These are phyloP conservation scores for Lecanicillium sp. DNA, from an alignment of 2,329 filamentous ascomycete genomes.

Conservation along the genomic window DNA sequence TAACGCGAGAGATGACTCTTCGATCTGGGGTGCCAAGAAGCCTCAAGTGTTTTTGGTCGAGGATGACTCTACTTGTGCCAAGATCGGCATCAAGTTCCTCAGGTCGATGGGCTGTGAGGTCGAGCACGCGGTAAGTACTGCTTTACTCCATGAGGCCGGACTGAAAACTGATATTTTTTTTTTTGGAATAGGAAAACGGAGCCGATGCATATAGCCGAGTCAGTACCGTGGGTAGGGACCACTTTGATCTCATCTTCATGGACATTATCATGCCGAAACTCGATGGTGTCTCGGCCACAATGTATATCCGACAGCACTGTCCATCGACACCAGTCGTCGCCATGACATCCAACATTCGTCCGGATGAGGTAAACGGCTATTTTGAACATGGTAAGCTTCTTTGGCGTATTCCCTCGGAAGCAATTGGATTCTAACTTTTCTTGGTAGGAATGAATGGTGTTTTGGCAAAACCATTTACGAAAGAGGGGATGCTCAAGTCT, in stretches of 20 bases:
- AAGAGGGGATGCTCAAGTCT: conserved; percentile 74
- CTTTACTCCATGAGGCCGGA: background rate
- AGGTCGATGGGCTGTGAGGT: conserved; percentile 57
- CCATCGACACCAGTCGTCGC: conserved; percentile 82
- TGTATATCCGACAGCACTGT: conserved; percentile 83
- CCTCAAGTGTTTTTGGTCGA: conserved; percentile 88
- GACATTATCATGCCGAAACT: conserved; percentile 96
- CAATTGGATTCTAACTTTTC: conserved; percentile 7
- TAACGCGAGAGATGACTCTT: conserved; percentile 30
- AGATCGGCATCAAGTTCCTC: conserved; percentile 61
- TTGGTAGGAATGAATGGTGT: conserved; percentile 92
- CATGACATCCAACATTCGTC: conserved; percentile 97
- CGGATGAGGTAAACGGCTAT: conserved; percentile 94
- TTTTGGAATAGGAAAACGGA: conserved; percentile 50
- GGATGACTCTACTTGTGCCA: conserved; percentile 60
- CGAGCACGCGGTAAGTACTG: conserved; percentile 53
- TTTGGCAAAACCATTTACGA: conserved; percentile 91
- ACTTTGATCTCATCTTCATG: conserved; percentile 70
- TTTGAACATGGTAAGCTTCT: conserved; percentile 77
- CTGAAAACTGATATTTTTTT: background rate
- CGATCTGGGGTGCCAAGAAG: conserved; percentile 49
- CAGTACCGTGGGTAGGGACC: conserved; percentile 33
- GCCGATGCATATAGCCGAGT: conserved; percentile 87
- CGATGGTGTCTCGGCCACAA: conserved; percentile 89
- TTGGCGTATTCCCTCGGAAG: background rate